Evolutionary conservation across 148 eudicot genomes (phyloP).

Genomic region (Agrostemma githago): DNA sequence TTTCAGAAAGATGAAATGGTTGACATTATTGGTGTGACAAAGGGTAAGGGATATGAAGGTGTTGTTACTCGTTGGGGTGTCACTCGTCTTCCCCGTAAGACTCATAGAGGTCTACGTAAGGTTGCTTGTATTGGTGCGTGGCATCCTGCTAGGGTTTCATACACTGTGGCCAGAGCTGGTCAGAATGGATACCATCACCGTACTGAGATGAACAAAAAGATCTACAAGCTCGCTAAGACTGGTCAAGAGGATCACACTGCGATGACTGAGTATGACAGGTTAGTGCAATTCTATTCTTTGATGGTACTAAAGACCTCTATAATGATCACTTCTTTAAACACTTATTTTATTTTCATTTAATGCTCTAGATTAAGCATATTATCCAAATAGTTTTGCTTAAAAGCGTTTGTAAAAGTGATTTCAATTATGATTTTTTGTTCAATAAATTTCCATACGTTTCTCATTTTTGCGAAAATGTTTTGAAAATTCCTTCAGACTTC

Average conservation of each 20-base stretch:
- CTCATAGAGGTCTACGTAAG: constrained; percentile 73
- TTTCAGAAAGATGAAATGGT: constrained; percentile 82
- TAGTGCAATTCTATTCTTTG: background rate
- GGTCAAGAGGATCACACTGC: constrained; percentile 53
- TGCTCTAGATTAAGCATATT: too few species aligned
- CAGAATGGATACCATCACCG: constrained; percentile 80
- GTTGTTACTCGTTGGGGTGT: constrained; percentile 87
- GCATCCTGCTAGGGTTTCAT: constrained; percentile 79
- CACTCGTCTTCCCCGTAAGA: constrained; percentile 74
- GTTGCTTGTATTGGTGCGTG: constrained; percentile 77
- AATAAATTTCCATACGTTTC: too few species aligned
- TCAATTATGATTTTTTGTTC: too few species aligned
- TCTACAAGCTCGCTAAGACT: constrained; percentile 58
- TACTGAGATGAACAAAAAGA: constrained; percentile 74
- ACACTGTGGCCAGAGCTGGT: constrained; percentile 76
- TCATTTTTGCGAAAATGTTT: too few species aligned
- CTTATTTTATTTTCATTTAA: too few species aligned
- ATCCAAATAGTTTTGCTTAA: too few species aligned
- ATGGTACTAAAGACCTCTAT: too few species aligned
- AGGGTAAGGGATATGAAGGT: constrained; percentile 74
- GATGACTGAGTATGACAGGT: constrained; percentile 69
- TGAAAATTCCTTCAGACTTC: too few species aligned
- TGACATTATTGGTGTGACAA: constrained; percentile 74
- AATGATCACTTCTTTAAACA: too few species aligned
- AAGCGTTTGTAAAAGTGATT: too few species aligned